Base-by-base conservation (phyloP, 768 basidiomycete genomes). In the Terana coerulea region DNA sequence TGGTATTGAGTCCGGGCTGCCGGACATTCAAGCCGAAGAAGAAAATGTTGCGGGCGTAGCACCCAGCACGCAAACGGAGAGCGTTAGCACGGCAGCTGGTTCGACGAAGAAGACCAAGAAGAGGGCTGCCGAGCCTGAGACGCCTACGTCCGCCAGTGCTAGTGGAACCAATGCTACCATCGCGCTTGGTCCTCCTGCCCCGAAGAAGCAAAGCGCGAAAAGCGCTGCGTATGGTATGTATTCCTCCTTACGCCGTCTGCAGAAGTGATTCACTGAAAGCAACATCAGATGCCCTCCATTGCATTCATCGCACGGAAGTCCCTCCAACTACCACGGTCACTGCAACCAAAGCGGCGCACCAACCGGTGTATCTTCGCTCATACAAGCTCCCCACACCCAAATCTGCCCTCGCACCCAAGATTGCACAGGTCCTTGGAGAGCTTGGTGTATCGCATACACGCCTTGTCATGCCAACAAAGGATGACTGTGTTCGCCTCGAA, bases 391-490 rank as follows among this genome's bases (percentile, higher is more conserved):
- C 92, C 1, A 67, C 75, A 29, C 89, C 91, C 14, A 95, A 93
- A 65, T 73, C 84, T 3, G 76, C 83, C 33, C 75, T 86, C 21
- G 79, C 83, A 2, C 81, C 83, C 14, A 91, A 93, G 63, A 81
- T 98, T 59, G 75, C 83, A 8, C 83, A 86, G 52, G 77, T 86
- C 12, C 76, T 98, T 14, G 65, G 75, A 6, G 94, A 98, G 68
- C 75, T 95, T 10, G 85, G 86, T 12, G 71, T 97, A 10, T 77
- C 78, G 14, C 75, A 83, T 49, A 78, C 77, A 14, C 82, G 88
- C 10, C 77, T 99, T 44, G 89, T 95, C 54, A 98, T 98, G 93
- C 97, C 97, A 15, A 98, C 97, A 2, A 77, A 83, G 33, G 83
- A 84, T 22, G 97, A 93, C 57, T 75, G 85, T 47, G 74, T 78